Conservation (phyloP, 805 yeast species). For the Monosporozyma unispora region DNA sequence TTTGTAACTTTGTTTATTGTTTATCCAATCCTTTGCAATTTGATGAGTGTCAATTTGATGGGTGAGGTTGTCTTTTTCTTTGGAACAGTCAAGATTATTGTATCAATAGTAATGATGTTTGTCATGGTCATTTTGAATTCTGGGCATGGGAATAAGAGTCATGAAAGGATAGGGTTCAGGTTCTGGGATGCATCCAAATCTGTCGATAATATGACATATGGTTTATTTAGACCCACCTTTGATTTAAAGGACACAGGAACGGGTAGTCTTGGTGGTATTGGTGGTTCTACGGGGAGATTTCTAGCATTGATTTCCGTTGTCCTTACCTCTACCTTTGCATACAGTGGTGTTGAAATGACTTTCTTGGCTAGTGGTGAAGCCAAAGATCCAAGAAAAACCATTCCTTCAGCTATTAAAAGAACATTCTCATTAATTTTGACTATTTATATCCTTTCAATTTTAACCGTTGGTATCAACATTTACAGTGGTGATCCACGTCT, state of each 20-base stretch:
- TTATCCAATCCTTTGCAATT: slow-evolving; percentile 40
- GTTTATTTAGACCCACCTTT: slow-evolving; percentile 66
- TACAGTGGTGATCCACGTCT: slow-evolving; percentile 74
- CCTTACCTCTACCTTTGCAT: slow-evolving; percentile 62
- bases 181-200: slow-evolving; percentile 52
- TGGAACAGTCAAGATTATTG: slow-evolving; percentile 47
- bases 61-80: slow-evolving; percentile 67
- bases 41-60: slow-evolving; percentile 60
- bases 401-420: slow-evolving; percentile 68
- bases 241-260: slow-evolving; percentile 54
- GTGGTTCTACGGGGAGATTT: slow-evolving; percentile 52
- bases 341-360: slow-evolving; percentile 75
- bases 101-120: slow-evolving; percentile 46
- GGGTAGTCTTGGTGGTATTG: slow-evolving; percentile 46
- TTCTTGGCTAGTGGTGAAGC: slow-evolving; percentile 82
- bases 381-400: slow-evolving; percentile 65
- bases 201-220: slow-evolving; percentile 43
- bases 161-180: slow-evolving; percentile 47
- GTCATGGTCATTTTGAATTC: slow-evolving; percentile 57
- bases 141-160: slow-evolving; percentile 30
- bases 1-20: slow-evolving; percentile 55
- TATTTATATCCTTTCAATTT: slow-evolving; percentile 57
- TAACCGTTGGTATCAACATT: slow-evolving; percentile 61
- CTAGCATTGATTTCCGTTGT: slow-evolving; percentile 53
- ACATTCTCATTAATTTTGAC: slow-evolving; percentile 64